Evolutionary conservation across 352 stramenopile species (phyloP), one percentile per base, ranked within the genome.

Genomic region (Phytophthora meadii): DNA sequence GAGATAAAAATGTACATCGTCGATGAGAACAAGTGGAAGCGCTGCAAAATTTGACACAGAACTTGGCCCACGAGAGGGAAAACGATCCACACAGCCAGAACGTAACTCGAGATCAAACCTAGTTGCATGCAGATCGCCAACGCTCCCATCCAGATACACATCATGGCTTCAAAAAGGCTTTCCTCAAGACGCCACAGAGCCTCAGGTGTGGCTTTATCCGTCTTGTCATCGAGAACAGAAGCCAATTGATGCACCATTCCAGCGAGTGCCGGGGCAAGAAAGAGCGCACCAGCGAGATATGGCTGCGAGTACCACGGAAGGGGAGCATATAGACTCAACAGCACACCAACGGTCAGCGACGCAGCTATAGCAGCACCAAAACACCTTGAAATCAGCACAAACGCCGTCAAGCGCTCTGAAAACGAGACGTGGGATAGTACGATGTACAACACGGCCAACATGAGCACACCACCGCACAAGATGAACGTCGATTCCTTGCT

Each of bases 281-380:
- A 92, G 46, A 78, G 56, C 6, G 44, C 52, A 4, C 70, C 83
- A 4, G 72, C 83, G 6, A 89, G 54, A 37, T 84, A 80, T 5
- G 80, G 77, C 48, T 79, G 64, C 2, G 81, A 84, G 57, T 90
- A 94, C 85, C 85, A 94, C 15, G 82, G 72, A 5, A 94, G 60
- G 5, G 85, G 85, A 0, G 83, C 80, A 53, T 87, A 89, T 28
- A 91, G 49, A 47, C 77, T 86, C n/a, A 94, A 54, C 24, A 92
- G 25, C 27, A 80, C 39, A 3, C 61, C 78, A 15, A 86, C 71
- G 11, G 62, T 54, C n/a, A 94, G 60, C 1, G 68, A 73, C 10
- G 72, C 51, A 0, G 44, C 71, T 19, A 88, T 39, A 5, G 64
- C 79, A 14, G 74, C 48, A 6, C 65, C 74, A 22, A 75, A 66